Percentiles rank a stretch among this genome's conserved stretches.
These are phyloP conservation scores for Cladobotryum protrusum DNA, from an alignment of 2,329 filamentous ascomycete genomes.

Conservation along the genomic window DNA sequence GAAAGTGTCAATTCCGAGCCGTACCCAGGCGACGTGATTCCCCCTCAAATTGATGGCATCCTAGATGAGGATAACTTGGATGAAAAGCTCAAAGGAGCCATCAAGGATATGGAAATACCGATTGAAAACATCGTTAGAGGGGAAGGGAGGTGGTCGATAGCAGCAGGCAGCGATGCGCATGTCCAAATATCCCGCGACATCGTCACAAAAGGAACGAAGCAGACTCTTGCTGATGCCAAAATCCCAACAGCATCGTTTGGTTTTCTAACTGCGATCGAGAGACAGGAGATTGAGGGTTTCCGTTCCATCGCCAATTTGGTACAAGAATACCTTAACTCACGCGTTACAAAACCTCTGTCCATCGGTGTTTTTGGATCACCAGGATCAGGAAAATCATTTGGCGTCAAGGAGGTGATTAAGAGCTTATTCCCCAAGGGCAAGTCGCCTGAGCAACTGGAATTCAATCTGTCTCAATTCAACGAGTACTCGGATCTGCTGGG, in stretches of 20 bases:
- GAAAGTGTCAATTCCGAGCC: too few relatives aligned
- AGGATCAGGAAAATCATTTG: background rate
- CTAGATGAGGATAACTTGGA: background rate
- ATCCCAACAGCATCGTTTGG: background rate
- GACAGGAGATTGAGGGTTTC: background rate
- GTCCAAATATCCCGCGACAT: background rate
- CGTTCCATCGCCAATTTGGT: background rate
- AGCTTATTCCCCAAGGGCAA: too few relatives aligned
- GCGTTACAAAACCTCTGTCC: background rate
- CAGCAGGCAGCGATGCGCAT: too few relatives aligned
- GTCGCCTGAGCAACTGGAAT: too few relatives aligned
- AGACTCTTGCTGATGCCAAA: background rate
- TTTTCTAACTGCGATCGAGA: background rate
- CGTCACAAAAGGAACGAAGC: background rate
- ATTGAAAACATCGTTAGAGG: too few relatives aligned
- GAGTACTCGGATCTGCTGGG: too few relatives aligned
- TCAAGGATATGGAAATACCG: too few relatives aligned
- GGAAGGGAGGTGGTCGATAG: too few relatives aligned
- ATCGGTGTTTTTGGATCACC: background rate
- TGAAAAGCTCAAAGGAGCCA: background rate
- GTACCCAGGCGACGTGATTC: too few relatives aligned
- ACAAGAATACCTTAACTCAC: background rate
- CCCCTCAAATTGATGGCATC: background rate
- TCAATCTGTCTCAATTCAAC: too few relatives aligned
- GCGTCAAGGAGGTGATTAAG: background rate